Evolutionary conservation across 495 filamentous ascomycete species (phyloP), one percentile per base, ranked within the genome.

Genomic region (Neurospora sp.): DNA sequence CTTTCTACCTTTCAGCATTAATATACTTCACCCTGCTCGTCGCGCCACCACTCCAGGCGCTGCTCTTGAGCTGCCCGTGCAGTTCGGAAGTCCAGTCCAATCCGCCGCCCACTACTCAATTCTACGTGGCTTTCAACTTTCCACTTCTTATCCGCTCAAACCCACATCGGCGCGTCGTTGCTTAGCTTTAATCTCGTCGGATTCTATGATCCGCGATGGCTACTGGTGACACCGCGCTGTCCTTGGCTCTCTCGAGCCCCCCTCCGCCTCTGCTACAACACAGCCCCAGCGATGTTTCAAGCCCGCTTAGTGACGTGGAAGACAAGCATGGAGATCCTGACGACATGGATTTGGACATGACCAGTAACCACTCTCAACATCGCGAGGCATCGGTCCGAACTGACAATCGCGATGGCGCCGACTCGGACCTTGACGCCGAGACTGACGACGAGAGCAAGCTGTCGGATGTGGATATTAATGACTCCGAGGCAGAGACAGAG

Each of bases 401-500:
- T 37, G 22, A 73, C 61, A 69, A 65, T 20, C 73, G 71, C 14
- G 73, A 44, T 18, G 87, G 86, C 69, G 74, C 79, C 74, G 68
- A 82, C 74, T 76, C 77, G 59, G 74, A 80, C 76, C 69, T 75
- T 80, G 76, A 37, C 70, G 75, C 73, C 70, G 75, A 78, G 42
- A 78, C 78, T 10, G 78, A 80, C 74, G 74, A 73, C 40, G 78
- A 80, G 65, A 80, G 75, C 77, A 84, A 86, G 69, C 78, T 85
- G 72, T 86, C 84, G 20, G 84, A 85, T 61, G 90, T 91, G 70
- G 84, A 85, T 71, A 90, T 91, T 72, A 91, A 91, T 76, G 95
- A 98, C 83, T 97, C 96, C n/a, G 96, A 99, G 82, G 96, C 96
- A 38, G 96, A 98, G 84, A 99, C 96, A 9, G 96, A 98, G 83